These are phyloP conservation scores for Daldinia sp. DNA, from an alignment of 2,329 filamentous ascomycete genomes.

Conservation along the genomic window DNA sequence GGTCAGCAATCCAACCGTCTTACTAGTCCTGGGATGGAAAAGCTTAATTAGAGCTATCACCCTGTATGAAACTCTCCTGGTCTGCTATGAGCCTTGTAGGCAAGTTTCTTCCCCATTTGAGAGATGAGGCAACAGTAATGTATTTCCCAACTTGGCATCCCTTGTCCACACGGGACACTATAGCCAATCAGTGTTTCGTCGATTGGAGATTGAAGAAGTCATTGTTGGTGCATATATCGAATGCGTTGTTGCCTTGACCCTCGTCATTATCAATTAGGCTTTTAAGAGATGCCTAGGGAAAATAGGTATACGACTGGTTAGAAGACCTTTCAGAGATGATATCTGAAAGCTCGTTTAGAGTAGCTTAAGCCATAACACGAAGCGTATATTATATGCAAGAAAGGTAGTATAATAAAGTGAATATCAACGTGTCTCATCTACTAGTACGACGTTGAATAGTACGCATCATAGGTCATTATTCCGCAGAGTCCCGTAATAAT, in stretches of 20 bases:
- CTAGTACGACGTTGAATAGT: background rate
- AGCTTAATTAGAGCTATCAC: background rate
- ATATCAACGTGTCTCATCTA: background rate
- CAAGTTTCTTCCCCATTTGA: background rate
- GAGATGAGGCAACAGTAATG: background rate
- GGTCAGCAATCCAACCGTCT: slow-evolving; percentile 1
- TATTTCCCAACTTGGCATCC: background rate
- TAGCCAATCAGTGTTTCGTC: background rate
- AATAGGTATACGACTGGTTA: background rate
- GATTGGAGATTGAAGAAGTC: background rate
- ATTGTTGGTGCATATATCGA: background rate
- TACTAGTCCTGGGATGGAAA: background rate
- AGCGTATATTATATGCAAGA: background rate
- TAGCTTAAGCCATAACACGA: background rate
- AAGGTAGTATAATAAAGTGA: background rate
- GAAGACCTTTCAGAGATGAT: background rate
- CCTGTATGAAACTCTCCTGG: background rate
- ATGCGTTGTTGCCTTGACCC: background rate
- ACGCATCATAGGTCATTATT: background rate
- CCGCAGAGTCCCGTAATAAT: background rate
- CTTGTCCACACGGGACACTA: background rate
- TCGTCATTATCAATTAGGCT: background rate
- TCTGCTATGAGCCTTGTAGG: background rate
- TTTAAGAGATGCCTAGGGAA: background rate
- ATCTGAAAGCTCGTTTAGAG: background rate